Evolutionary conservation across 306 rosid genomes (phyloP), one percentile per base, ranked within the genome.

Genomic region (Herpetospermum pedunculosum): DNA sequence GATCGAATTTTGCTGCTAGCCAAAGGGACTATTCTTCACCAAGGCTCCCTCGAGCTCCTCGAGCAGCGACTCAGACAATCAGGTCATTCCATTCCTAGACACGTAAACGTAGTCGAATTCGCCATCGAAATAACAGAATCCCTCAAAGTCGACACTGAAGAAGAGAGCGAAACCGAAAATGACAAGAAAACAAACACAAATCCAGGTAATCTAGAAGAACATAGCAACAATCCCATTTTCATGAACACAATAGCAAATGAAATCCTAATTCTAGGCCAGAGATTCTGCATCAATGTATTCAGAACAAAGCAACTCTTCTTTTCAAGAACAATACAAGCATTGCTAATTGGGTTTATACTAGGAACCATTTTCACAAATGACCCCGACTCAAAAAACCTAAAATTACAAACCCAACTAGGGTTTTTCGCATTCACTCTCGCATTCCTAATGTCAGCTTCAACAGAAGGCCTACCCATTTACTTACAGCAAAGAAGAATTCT

Each of bases 401-500:
- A 74, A 38, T 64, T 89, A 71, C 90, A 84, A 73, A 81, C 88
- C 6, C 79, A 84, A 74, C 79, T 81, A 5, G 95, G 96, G 64
- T 90, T 92, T 68, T 88, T 92, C 9, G 90, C 90, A 80, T 82
- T 89, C 80, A 85, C 87, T 76, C 89, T 91, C 73, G 80, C 95
- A 53, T 91, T 87, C 80, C 60, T 91, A 84, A 48, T 91, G 52
- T 88, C 92, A 80, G 85, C 97, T 29, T 84, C 90, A 74, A 87
- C 96, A 77, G 97, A 87, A 85, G 90, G 87, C 6, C 64, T 91
- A 15, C 90, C 95, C 15, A 87, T 91, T 79, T 91, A 87, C 97
- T 74, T 88, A 69, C 87, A 85, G 52, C 90, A 91, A 77, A 91
- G 90, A 65, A 84, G 88, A 46, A 88, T 85, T 59, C 68, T 88